Conservation (phyloP, 768 basidiomycete species). For the Suillus ampliporus region DNA sequence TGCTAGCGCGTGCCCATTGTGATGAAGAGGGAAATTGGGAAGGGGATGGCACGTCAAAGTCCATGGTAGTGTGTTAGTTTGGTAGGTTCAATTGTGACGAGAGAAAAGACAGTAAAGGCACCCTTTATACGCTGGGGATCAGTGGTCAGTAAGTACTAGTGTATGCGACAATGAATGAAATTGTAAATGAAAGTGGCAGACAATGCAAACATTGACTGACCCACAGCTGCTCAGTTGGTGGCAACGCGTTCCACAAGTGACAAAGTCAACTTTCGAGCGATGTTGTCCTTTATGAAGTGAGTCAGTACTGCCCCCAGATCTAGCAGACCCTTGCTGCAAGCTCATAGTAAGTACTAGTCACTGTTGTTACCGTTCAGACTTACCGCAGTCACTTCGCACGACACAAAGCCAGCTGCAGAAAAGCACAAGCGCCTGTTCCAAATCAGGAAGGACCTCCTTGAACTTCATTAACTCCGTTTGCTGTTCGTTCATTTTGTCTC, state of each 20-base stretch:
- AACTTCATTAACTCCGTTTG: not conserved
- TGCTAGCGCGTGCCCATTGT: constrained; percentile 5
- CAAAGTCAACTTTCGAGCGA: not conserved
- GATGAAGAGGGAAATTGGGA: constrained; percentile 7
- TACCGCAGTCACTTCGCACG: not conserved
- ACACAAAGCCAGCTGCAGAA: not conserved
- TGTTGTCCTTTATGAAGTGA: not conserved
- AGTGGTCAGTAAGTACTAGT: not conserved
- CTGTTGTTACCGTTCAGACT: not conserved
- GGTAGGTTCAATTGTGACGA: not conserved
- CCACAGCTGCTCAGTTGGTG: not conserved
- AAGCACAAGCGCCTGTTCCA: constrained; percentile 4
- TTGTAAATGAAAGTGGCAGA: not conserved
- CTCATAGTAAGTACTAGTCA: not conserved
- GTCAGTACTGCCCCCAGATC: no score
- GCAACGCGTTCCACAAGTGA: not conserved
- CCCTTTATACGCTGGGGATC: not conserved
- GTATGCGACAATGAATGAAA: not conserved
- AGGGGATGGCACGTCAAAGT: constrained; percentile 4
- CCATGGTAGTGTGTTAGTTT: constrained; percentile 1
- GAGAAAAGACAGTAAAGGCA: not conserved
- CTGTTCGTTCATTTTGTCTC: not conserved
- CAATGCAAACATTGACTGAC: not conserved
- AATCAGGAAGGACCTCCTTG: not conserved
- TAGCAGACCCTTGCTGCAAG: not conserved